Conservation (phyloP, 306 rosid species). For the Lathyrus aphaca region DNA sequence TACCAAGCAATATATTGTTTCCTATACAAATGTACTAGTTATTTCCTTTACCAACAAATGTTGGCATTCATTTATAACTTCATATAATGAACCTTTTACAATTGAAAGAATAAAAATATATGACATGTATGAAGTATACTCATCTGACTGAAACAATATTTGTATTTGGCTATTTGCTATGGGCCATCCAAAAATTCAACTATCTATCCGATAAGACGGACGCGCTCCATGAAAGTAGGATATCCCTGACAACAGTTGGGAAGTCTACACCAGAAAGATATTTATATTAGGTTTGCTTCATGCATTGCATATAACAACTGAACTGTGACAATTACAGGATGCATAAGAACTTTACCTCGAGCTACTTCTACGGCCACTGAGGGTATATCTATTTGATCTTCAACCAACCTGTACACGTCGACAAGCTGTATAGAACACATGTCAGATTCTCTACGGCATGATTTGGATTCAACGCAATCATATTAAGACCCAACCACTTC, state of each 20-base stretch:
- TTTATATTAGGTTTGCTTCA: conserved; percentile 23
- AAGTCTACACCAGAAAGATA: conserved; percentile 60
- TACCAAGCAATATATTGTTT: conserved; percentile 28
- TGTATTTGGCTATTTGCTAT: conserved; percentile 36
- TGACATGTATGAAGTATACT: conserved; percentile 42
- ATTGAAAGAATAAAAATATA: conserved; percentile 26
- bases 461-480: conserved; percentile 7
- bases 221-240: conserved; percentile 89
- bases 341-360: conserved; percentile 57
- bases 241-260: conserved; percentile 71
- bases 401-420: conserved; percentile 86
- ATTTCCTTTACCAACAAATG: conserved; percentile 36
- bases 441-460: conserved; percentile 32
- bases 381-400: conserved; percentile 83
- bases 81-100: conserved; percentile 26
- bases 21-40: conserved; percentile 39
- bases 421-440: conserved; percentile 69
- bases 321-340: conserved; percentile 17
- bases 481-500: background rate
- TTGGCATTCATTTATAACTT: conserved; percentile 39
- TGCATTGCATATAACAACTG: conserved; percentile 22
- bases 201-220: conserved; percentile 77
- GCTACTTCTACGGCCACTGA: conserved; percentile 89
- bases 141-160: conserved; percentile 40
- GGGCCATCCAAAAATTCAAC: conserved; percentile 43